A percentile compares a stretch with the other conserved stretches of the same genome.
These are phyloP conservation scores for Taxillus chinensis DNA, from an alignment of 164 flowering plant species.

Conservation along the genomic window DNA sequence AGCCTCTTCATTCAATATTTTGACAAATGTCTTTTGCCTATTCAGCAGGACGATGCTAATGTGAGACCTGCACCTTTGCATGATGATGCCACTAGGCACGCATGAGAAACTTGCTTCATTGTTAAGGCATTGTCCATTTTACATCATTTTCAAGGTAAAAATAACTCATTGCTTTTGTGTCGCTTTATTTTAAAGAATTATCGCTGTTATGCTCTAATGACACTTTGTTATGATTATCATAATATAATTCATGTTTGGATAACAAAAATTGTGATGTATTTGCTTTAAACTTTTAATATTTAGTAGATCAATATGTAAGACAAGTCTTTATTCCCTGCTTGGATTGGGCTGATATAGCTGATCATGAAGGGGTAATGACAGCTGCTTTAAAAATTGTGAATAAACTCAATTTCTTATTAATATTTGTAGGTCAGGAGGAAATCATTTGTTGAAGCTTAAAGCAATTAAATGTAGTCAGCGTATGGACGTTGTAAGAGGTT, in stretches of 20 bases:
- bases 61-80: conserved; percentile 1
- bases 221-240: not conserved
- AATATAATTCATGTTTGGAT: not conserved
- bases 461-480: too few relatives aligned
- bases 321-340: too few relatives aligned
- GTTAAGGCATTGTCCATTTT: too few relatives aligned
- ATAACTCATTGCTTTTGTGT: not conserved
- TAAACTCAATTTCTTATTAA: too few relatives aligned
- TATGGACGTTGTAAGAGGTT: too few relatives aligned
- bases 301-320: not conserved
- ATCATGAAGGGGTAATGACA: too few relatives aligned
- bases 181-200: not conserved
- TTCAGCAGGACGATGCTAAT: not conserved
- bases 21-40: not conserved
- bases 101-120: not conserved
- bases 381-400: too few relatives aligned
- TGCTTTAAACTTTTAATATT: not conserved
- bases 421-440: too few relatives aligned
- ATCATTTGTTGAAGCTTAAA: too few relatives aligned
- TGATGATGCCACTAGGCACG: not conserved
- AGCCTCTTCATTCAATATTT: not conserved
- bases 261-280: not conserved
- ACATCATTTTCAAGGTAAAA: not conserved
- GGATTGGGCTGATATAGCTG: too few relatives aligned
- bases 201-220: not conserved